Evolutionary conservation across 192 early-diverging fungal genomes (phyloP).

Genomic region (Umbelopsis sp.): DNA sequence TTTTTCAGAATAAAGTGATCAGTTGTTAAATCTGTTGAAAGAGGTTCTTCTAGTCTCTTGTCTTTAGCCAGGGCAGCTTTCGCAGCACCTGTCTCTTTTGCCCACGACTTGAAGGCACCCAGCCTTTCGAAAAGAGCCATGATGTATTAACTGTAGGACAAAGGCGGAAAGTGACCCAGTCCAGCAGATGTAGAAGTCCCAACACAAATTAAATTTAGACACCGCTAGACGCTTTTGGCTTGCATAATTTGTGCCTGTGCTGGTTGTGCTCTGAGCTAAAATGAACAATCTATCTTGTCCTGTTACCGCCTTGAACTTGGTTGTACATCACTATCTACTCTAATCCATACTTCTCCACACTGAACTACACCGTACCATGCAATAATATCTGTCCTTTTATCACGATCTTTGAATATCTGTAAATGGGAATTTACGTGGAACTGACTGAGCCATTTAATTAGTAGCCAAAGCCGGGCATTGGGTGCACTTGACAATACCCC

Average conservation of each 20-base stretch:
- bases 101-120: slow-evolving; percentile 24
- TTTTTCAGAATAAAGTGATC: slow-evolving; percentile 5
- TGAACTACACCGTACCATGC: no score
- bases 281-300: no score
- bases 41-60: slow-evolving; percentile 30
- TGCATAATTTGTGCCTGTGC: not conserved
- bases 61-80: slow-evolving; percentile 28
- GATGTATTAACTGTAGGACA: not conserved
- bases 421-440: no score
- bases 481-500: no score
- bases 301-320: no score
- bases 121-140: slow-evolving; percentile 40
- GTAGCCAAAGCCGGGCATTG: no score
- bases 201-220: not conserved
- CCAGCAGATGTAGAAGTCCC: not conserved
- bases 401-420: no score
- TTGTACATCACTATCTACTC: no score
- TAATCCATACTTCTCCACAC: no score
- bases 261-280: no score
- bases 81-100: slow-evolving; percentile 30
- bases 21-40: slow-evolving; percentile 17
- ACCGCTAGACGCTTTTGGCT: not conserved
- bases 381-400: no score
- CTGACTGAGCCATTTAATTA: no score
- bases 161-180: not conserved